phyloP scores from a whole-genome alignment of 2,329 filamentous ascomycete species.

The Aschersonia sp. region DNA sequence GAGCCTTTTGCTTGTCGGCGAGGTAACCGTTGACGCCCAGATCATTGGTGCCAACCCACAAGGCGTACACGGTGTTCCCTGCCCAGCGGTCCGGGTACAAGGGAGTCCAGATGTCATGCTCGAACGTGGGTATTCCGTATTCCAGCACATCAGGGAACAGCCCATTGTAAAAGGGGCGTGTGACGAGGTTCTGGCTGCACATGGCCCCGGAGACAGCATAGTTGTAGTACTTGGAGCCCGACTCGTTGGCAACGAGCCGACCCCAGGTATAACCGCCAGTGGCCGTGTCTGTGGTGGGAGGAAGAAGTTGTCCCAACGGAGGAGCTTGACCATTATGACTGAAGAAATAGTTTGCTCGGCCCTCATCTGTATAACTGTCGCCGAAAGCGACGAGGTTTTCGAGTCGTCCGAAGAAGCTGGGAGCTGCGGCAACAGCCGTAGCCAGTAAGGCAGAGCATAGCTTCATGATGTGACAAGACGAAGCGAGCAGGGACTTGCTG shows the following conservation, averaged over 20 bases:
- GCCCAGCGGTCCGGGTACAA: conserved; percentile 27
- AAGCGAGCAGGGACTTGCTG: background rate
- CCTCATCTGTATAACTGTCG: conserved; percentile 66
- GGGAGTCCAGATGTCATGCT: conserved; percentile 29
- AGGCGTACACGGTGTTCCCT: conserved; percentile 53
- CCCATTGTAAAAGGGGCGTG: conserved; percentile 38
- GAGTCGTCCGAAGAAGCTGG: background rate
- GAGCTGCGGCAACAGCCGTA: background rate
- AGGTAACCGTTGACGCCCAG: conserved; percentile 53
- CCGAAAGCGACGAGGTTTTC: conserved; percentile 55
- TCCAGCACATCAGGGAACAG: conserved; percentile 48
- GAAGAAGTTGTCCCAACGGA: conserved; percentile 39
- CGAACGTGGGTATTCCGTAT: conserved; percentile 45
- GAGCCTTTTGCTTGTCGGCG: conserved; percentile 41
- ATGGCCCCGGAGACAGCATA: conserved; percentile 62
- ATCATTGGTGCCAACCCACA: conserved; percentile 78
- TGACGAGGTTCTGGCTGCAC: conserved; percentile 55
- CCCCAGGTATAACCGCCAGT: conserved; percentile 59
- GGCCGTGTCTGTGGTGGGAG: conserved; percentile 35
- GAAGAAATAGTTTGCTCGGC: conserved; percentile 48
- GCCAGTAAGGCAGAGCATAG: background rate
- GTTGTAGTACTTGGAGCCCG: conserved; percentile 43
- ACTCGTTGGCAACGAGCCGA: conserved; percentile 47
- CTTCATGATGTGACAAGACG: background rate
- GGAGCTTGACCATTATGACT: conserved; percentile 42